These are phyloP conservation scores for Athelia sp. DNA, from an alignment of 1,284 basidiomycete species.

Conservation along the genomic window DNA sequence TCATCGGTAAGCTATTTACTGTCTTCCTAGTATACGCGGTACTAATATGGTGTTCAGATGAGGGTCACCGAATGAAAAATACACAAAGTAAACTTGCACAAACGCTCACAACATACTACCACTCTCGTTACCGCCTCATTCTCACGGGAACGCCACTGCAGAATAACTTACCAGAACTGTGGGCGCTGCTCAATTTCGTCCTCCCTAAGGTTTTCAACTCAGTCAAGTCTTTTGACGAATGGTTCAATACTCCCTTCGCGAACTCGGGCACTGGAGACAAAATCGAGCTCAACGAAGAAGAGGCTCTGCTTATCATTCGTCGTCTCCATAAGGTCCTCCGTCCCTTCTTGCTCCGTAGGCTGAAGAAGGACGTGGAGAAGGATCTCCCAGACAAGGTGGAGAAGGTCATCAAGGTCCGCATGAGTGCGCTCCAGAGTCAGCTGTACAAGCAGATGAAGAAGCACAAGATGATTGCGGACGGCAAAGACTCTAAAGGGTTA, in stretches of 20 bases:
- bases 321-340: slow-evolving; percentile 98
- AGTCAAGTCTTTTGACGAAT: slow-evolving; percentile 99
- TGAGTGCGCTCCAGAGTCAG: slow-evolving; percentile 93
- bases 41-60: slow-evolving; percentile 49
- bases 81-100: slow-evolving; percentile 93
- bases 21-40: neutral
- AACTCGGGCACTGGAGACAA: slow-evolving; percentile 96
- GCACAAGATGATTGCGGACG: slow-evolving; percentile 93
- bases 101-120: slow-evolving; percentile 92
- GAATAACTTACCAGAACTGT: slow-evolving; percentile 97
- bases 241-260: slow-evolving; percentile 99
- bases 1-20: slow-evolving; percentile 64
- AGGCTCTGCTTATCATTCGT: slow-evolving; percentile 94
- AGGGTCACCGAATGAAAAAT: slow-evolving; percentile 99
- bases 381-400: slow-evolving; percentile 99
- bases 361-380: slow-evolving; percentile 99
- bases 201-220: slow-evolving; percentile 99
- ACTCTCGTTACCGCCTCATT: slow-evolving; percentile 91
- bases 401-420: slow-evolving; percentile 97
- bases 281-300: slow-evolving; percentile 99
- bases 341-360: slow-evolving; percentile 91
- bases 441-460: slow-evolving; percentile 98
- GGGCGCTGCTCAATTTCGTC: slow-evolving; percentile 98
- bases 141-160: slow-evolving; percentile 97
- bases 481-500: slow-evolving; percentile 73